These are phyloP conservation scores for Leccinum fibrillosum DNA, from an alignment of 768 basidiomycete genomes.

Conservation along the genomic window DNA sequence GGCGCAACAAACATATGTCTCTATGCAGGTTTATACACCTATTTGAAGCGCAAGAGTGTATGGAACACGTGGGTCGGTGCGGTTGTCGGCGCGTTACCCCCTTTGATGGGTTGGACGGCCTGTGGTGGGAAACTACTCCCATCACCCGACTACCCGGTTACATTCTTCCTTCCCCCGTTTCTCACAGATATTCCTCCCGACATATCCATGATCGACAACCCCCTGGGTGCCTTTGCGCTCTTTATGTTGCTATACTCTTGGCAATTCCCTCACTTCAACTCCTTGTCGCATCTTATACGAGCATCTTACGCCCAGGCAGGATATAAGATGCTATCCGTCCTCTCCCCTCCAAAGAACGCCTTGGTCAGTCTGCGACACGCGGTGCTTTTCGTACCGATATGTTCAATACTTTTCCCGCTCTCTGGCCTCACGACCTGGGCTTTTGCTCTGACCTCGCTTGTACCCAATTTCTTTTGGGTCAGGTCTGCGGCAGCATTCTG, in stretches of 20 bases:
- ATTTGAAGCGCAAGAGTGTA: slow-evolving; percentile 79
- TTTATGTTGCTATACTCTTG: slow-evolving; percentile 89
- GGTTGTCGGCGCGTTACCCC: slow-evolving; percentile 89
- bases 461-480: slow-evolving; percentile 72
- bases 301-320: slow-evolving; percentile 90
- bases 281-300: slow-evolving; percentile 84
- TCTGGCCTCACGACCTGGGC: slow-evolving; percentile 91
- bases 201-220: slow-evolving; percentile 64
- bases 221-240: slow-evolving; percentile 75
- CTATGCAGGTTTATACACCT: slow-evolving; percentile 91
- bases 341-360: slow-evolving; percentile 75
- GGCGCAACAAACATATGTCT: slow-evolving; percentile 83
- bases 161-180: slow-evolving; percentile 61
- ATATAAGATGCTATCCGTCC: slow-evolving; percentile 87
- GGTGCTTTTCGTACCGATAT: slow-evolving; percentile 70
- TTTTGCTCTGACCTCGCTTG: slow-evolving; percentile 73
- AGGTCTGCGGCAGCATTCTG: slow-evolving; percentile 75
- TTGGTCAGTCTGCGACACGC: slow-evolving; percentile 85
- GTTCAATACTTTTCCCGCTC: slow-evolving; percentile 77
- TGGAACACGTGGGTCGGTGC: slow-evolving; percentile 94
- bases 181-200: slow-evolving; percentile 43
- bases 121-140: slow-evolving; percentile 80
- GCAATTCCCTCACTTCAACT: slow-evolving; percentile 99
- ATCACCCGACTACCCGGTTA: slow-evolving; percentile 52
- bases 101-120: slow-evolving; percentile 98